Conservation (phyloP, 2,329 filamentous ascomycete genomes). For the Macrophomina pseudophaseolina region DNA sequence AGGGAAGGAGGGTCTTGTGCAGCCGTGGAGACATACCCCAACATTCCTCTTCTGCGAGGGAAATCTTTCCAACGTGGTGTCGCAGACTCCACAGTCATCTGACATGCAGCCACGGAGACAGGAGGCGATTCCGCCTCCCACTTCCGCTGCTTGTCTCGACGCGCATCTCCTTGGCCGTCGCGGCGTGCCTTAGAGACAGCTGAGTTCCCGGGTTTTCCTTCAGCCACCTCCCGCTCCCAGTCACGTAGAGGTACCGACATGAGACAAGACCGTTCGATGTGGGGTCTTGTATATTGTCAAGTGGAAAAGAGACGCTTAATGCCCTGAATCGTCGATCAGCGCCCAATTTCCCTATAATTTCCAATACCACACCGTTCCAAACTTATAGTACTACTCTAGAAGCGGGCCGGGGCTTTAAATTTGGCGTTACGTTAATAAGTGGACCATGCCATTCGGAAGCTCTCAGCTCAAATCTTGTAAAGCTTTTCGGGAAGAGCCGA, state of each 20-base stretch:
- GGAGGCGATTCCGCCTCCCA: neutral
- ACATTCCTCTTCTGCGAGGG: slow-evolving; percentile 17
- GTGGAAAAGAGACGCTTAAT: neutral
- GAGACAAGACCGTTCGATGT: slow-evolving; percentile 9
- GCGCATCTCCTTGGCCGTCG: neutral
- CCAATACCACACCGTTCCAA: neutral
- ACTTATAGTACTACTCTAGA: too few relatives aligned
- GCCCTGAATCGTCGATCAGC: neutral
- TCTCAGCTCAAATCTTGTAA: neutral
- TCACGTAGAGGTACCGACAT: neutral
- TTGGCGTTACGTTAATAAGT: neutral
- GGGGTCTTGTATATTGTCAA: neutral
- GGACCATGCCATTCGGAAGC: neutral
- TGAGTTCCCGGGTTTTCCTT: neutral
- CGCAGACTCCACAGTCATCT: slow-evolving; percentile 16
- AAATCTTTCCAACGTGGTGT: slow-evolving; percentile 24
- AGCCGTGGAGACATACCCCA: neutral
- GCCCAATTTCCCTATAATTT: neutral
- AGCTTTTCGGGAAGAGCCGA: neutral
- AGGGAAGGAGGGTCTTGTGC: neutral
- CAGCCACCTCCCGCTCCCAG: neutral
- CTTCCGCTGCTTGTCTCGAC: neutral
- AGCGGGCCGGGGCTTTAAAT: neutral
- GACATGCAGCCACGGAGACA: slow-evolving; percentile 11
- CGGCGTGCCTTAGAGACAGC: neutral